phyloP scores from a whole-genome alignment of 306 rosid species.

The Vicia villosa region DNA sequence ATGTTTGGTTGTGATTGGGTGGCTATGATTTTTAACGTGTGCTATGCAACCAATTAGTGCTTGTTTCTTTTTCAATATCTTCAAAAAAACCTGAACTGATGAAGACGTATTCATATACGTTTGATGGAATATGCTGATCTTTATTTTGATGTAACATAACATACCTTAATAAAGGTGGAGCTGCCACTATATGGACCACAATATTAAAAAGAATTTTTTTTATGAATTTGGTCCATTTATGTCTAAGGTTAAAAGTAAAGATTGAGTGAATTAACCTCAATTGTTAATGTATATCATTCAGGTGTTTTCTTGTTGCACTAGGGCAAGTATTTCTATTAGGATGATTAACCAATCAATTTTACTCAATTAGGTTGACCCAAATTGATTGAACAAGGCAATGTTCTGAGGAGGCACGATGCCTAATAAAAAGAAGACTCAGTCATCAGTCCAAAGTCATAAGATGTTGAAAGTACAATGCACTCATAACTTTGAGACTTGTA shows the following conservation, averaged over 20 bases:
- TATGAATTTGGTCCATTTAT: not conserved
- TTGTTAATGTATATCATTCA: not conserved
- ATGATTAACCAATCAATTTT: too few relatives aligned
- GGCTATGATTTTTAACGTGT: constrained; percentile 39
- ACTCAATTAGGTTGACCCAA: too few relatives aligned
- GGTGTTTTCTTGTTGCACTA: constrained; percentile 6
- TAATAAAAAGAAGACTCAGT: too few relatives aligned
- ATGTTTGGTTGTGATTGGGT: constrained; percentile 39
- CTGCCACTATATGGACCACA: not conserved
- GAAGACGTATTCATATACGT: constrained; percentile 8
- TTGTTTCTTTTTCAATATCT: constrained; percentile 28
- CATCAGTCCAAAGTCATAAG: too few relatives aligned
- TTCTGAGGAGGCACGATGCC: rapidly evolving
- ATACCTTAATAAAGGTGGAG: not conserved
- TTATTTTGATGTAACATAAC: constrained; percentile 8
- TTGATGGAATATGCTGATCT: constrained; percentile 14
- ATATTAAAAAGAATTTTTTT: not conserved
- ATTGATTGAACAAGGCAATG: too few relatives aligned
- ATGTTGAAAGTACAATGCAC: too few relatives aligned
- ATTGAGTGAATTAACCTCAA: not conserved
- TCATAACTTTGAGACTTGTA: too few relatives aligned
- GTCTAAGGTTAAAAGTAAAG: not conserved
- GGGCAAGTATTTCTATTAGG: too few relatives aligned
- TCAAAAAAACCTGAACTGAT: constrained; percentile 9
- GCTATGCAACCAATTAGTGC: constrained; percentile 30